These are phyloP conservation scores for Dittrichia graveolens DNA, from an alignment of 129 eudicot genomes.

Conservation along the genomic window DNA sequence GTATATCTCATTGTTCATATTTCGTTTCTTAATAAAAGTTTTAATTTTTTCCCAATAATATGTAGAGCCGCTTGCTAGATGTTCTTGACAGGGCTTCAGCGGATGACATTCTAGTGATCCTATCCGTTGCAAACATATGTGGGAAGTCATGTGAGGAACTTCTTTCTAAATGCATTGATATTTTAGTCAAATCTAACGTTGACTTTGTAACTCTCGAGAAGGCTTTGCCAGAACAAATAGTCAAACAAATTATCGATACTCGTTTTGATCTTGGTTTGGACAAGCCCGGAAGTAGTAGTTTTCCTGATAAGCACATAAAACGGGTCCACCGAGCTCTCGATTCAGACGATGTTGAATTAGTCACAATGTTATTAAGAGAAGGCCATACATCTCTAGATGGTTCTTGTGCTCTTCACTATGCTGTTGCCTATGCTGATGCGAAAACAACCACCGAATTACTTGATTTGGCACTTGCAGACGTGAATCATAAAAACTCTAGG, in stretches of 20 bases:
- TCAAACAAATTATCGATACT: slow-evolving; percentile 56
- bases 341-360: slow-evolving; percentile 92
- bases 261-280: slow-evolving; percentile 60
- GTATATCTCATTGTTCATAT: neutral
- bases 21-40: neutral
- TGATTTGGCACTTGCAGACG: slow-evolving; percentile 87
- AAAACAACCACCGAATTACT: slow-evolving; percentile 89
- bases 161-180: slow-evolving; percentile 56
- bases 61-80: slow-evolving; percentile 66
- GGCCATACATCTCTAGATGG: slow-evolving; percentile 80
- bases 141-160: slow-evolving; percentile 62
- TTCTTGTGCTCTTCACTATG: slow-evolving; percentile 92
- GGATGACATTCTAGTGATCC: slow-evolving; percentile 75
- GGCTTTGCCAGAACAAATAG: slow-evolving; percentile 70
- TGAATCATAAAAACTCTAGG: slow-evolving; percentile 67
- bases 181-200: slow-evolving; percentile 64
- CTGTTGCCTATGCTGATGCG: slow-evolving; percentile 92
- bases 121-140: slow-evolving; percentile 75
- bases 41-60: neutral
- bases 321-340: slow-evolving; percentile 94
- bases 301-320: slow-evolving; percentile 88
- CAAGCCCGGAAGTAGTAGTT: slow-evolving; percentile 50
- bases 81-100: slow-evolving; percentile 68
- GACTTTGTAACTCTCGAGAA: slow-evolving; percentile 84
- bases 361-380: slow-evolving; percentile 83